Base-by-base conservation (phyloP, 495 filamentous ascomycete species). In the Aspergillus diversus region DNA sequence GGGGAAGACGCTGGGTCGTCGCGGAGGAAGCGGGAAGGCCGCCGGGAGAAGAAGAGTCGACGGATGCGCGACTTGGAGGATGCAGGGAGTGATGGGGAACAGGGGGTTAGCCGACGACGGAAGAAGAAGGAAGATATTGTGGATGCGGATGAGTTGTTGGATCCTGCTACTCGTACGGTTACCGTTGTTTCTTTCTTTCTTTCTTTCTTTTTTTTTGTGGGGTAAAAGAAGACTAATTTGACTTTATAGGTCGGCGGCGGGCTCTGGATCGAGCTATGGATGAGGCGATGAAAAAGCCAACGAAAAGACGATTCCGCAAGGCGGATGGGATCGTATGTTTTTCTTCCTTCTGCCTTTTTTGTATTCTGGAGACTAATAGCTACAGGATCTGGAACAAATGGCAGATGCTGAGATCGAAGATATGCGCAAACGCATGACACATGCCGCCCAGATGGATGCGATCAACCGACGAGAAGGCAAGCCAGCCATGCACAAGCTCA, bases 401-500 rank as follows among this genome's bases (percentile, higher is more conserved):
- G 87, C 92, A 62, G 95, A 98, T 76, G 89, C 90, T 27, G 89
- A 93, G 66, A 96, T 99, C 65, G 92, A 93, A 51, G 81, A 86
- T 57, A 89, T 98, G 70, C 93, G 94, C 67, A 84, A 89, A 58
- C 88, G 88, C 54, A 99, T 99, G 96, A 91, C 93, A 63, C 85
- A 90, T 63, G 96, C 96, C 13, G 96, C 94, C 58, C 84, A 92
- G 73, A 85, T 87, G 56, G 96, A 99, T 73, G 91, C 91, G 60
- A 80, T 86, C 34, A 92, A 88, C 39, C 90, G 94, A 65, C 83
- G 90, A 37, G 80, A 87, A 37, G 88, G 88, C 63, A 80, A 91
- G 71, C 91, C 92, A 4, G 95, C 94, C 37, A 87, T 92, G 66
- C 89, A 96, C 76, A 99, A 99, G 75, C 86, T 99, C 42, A 91